A percentile compares a stretch with the other conserved stretches of the same genome.
These are phyloP conservation scores for Didymella keratinophila DNA, from an alignment of 2,329 filamentous ascomycete genomes.

Conservation along the genomic window DNA sequence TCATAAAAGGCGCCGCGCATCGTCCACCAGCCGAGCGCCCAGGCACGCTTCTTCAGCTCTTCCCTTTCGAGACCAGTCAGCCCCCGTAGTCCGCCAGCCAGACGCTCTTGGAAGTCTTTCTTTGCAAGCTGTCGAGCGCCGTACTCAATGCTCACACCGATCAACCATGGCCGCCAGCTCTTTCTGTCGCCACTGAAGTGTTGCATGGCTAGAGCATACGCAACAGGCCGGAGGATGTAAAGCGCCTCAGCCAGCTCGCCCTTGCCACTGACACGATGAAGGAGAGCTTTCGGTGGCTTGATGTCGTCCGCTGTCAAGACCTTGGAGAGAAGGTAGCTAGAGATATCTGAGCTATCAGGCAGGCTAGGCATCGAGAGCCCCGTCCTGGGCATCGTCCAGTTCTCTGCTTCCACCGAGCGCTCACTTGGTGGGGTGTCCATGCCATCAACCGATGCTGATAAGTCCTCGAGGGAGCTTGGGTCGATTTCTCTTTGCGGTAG, in stretches of 20 bases:
- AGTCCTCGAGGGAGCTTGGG: slow-evolving; percentile 66
- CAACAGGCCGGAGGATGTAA: slow-evolving; percentile 86
- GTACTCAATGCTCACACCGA: slow-evolving; percentile 85
- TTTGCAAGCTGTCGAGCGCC: slow-evolving; percentile 85
- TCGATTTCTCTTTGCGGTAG: slow-evolving; percentile 86
- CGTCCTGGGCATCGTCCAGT: slow-evolving; percentile 94
- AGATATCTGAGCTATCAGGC: slow-evolving; percentile 82
- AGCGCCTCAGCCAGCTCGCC: slow-evolving; percentile 89
- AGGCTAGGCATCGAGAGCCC: slow-evolving; percentile 84
- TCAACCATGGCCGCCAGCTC: slow-evolving; percentile 90
- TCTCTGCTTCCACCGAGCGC: slow-evolving; percentile 53
- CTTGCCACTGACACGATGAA: slow-evolving; percentile 77
- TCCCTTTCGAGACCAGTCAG: slow-evolving; percentile 87
- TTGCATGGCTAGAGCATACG: slow-evolving; percentile 85
- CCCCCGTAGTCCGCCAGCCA: slow-evolving; percentile 75
- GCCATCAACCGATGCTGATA: slow-evolving; percentile 54
- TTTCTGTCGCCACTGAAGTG: slow-evolving; percentile 74
- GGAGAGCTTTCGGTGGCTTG: slow-evolving; percentile 84
- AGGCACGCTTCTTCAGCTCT: slow-evolving; percentile 85
- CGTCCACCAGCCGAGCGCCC: slow-evolving; percentile 92
- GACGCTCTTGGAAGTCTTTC: slow-evolving; percentile 67
- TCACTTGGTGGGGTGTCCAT: slow-evolving; percentile 57
- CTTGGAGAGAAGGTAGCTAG: slow-evolving; percentile 84
- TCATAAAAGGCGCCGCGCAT: slow-evolving; percentile 99
- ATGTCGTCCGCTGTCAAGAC: slow-evolving; percentile 96